These are phyloP conservation scores for Cryptosporidium tyzzeri DNA, from an alignment of 169 alveolate species.

Conservation along the genomic window DNA sequence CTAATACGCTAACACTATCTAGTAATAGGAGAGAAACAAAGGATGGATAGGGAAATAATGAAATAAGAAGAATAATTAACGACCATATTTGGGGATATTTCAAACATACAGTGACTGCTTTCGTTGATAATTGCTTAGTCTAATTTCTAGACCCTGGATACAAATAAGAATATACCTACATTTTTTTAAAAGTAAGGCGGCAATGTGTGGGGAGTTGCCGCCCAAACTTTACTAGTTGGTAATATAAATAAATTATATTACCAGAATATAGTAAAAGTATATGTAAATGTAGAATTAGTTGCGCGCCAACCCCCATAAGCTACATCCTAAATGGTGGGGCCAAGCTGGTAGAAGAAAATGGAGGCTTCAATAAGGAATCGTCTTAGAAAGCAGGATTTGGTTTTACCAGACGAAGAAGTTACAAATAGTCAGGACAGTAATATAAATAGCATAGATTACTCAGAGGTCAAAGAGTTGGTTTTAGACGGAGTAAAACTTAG, in stretches of 20 bases:
- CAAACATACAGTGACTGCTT: neutral
- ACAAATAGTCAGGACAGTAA: slow-evolving; percentile 39
- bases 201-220: neutral
- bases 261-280: slow-evolving; percentile 1
- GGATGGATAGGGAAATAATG: neutral
- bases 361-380: slow-evolving; percentile 71
- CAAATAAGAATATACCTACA: neutral
- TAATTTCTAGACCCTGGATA: too few species aligned
- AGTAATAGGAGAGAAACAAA: neutral
- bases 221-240: neutral
- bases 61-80: too few species aligned
- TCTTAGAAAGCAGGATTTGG: slow-evolving; percentile 68
- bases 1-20: neutral
- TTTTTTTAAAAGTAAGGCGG: neutral
- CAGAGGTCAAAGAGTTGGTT: slow-evolving; percentile 82
- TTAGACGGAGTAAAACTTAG: slow-evolving; percentile 88
- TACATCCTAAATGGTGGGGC: slow-evolving; percentile 52
- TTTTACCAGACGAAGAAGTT: slow-evolving; percentile 72
- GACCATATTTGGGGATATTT: neutral
- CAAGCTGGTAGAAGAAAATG: slow-evolving; percentile 22
- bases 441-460: slow-evolving; percentile 56
- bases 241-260: neutral
- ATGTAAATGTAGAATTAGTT: neutral
- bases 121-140: neutral
- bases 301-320: slow-evolving; percentile 14